Percentiles rank a stretch among this genome's conserved stretches.
These are phyloP conservation scores for Ogataea thermomethanolica DNA, from an alignment of 805 yeast genomes.

Conservation along the genomic window DNA sequence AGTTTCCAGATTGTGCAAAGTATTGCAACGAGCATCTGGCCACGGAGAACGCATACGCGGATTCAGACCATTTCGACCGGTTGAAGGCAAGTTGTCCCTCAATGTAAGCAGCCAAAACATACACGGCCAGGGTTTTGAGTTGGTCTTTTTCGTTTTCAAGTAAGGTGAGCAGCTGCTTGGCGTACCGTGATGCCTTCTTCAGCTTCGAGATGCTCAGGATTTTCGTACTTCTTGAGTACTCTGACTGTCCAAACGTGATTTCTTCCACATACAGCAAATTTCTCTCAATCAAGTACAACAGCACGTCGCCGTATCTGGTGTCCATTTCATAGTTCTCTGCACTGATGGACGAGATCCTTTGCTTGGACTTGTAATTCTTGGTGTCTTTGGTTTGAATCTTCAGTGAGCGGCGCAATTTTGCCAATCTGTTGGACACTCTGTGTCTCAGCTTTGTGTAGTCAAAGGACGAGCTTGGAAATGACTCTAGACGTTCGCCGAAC, in stretches of 20 bases:
- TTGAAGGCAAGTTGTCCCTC: conserved; percentile 43
- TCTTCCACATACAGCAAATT: conserved; percentile 69
- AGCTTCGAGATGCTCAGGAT: conserved; percentile 61
- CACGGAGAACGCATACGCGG: conserved; percentile 51
- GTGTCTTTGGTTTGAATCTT: conserved; percentile 65
- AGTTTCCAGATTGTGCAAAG: conserved; percentile 37
- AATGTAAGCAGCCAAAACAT: conserved; percentile 35
- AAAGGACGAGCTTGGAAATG: conserved; percentile 59
- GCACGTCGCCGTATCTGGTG: conserved; percentile 50
- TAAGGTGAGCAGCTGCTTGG: conserved; percentile 41
- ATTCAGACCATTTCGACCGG: conserved; percentile 52
- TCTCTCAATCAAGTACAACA: conserved; percentile 73
- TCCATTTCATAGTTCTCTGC: conserved; percentile 49
- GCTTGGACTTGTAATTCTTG: conserved; percentile 51
- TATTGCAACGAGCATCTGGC: conserved; percentile 62
- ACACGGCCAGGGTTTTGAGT: conserved; percentile 30
- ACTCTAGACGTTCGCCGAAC: conserved; percentile 55
- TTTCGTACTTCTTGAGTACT: conserved; percentile 43
- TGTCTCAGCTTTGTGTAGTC: conserved; percentile 71
- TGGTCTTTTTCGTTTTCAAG: conserved; percentile 38
- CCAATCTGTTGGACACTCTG: conserved; percentile 55
- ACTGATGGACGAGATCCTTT: conserved; percentile 44
- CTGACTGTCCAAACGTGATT: conserved; percentile 48
- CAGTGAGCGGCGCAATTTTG: conserved; percentile 61
- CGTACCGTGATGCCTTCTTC: conserved; percentile 53